Evolutionary conservation across 495 filamentous ascomycete species (phyloP), one percentile per base, ranked within the genome.

Genomic region (Pseudevernia furfuracea): DNA sequence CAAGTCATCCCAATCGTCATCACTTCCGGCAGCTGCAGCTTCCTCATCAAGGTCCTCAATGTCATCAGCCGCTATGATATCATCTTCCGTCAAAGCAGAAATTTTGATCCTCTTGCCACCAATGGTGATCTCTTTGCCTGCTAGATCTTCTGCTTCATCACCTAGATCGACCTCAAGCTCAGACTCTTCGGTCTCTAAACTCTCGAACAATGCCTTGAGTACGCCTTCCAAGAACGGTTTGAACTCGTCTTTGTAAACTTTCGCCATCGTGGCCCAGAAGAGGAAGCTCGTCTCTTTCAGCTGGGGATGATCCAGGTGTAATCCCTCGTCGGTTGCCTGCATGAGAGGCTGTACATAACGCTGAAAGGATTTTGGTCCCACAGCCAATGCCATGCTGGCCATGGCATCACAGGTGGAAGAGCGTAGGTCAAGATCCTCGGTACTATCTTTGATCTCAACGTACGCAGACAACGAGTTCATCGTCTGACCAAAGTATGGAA

Each of bases 231-330:
- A 84, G 80, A 95, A 96, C 19, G 89, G 86, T 55, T 85, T 81
- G 72, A 98, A 96, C 43, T 96, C 86, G 72, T 91, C 91, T 68
- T 87, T 84, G 73, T 98, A 98, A 11, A 98, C 91, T 76, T 93
- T 95, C 58, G 94, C 87, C 75, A 98, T 87, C 32, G 86, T 89
- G 69, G 90, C 90, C 92, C 94, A 98, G 66, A 98, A 84, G 67
- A 97, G 91, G 77, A 95, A 98, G 72, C 90, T 95, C 61, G 91
- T 97, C 77, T 98, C 95, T 72, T 89, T 86, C 58, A 98, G 83
- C 59, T 92, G 83, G 14, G 91, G 88, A 77, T 96, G 91, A 62
- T 88, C 92, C 2, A 98, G 86, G 71, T 94, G 85, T 4, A 97
- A 80, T 43, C 87, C 94, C 74, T 97, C 93, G 75, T 97, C 91